phyloP scores from a whole-genome alignment of 768 basidiomycete genomes.

The Mycena albidolilacea region DNA sequence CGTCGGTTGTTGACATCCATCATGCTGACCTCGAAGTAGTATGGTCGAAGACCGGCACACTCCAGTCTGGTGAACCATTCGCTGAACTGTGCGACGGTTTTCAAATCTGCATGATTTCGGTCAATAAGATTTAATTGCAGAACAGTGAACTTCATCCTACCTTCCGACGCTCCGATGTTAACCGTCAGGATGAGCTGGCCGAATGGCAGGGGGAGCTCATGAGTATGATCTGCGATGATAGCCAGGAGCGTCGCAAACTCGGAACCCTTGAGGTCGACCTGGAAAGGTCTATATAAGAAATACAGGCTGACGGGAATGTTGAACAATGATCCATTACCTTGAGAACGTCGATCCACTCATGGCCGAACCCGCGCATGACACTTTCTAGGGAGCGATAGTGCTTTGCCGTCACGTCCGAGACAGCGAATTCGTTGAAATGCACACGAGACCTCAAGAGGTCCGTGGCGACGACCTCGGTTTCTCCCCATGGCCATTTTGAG shows the following conservation, averaged over 20 bases:
- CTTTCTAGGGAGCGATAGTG: slow-evolving; percentile 60
- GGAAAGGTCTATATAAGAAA: slow-evolving; percentile 49
- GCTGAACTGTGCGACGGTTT: slow-evolving; percentile 32
- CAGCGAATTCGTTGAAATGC: slow-evolving; percentile 58
- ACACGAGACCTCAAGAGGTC: slow-evolving; percentile 50
- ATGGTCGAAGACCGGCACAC: slow-evolving; percentile 32
- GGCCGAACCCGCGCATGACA: slow-evolving; percentile 60
- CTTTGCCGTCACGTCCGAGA: slow-evolving; percentile 52
- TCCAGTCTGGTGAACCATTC: slow-evolving; percentile 30
- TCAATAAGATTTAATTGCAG: background rate
- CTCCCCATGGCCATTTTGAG: slow-evolving; percentile 36
- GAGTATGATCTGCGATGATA: slow-evolving; percentile 54
- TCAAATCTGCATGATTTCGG: slow-evolving; percentile 15
- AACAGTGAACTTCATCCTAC: background rate
- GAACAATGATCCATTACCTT: background rate
- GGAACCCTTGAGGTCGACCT: slow-evolving; percentile 63
- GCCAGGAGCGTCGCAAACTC: slow-evolving; percentile 61
- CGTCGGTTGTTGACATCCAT: slow-evolving; percentile 35
- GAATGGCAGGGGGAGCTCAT: slow-evolving; percentile 57
- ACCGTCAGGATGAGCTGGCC: slow-evolving; percentile 53
- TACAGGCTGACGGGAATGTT: background rate
- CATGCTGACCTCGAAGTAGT: slow-evolving; percentile 35
- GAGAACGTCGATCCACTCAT: slow-evolving; percentile 20
- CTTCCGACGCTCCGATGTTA: slow-evolving; percentile 27
- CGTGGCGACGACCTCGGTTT: slow-evolving; percentile 46